These are phyloP conservation scores for Secale cereale DNA, from an alignment of 176 grass and related monocot genomes.

Conservation along the genomic window DNA sequence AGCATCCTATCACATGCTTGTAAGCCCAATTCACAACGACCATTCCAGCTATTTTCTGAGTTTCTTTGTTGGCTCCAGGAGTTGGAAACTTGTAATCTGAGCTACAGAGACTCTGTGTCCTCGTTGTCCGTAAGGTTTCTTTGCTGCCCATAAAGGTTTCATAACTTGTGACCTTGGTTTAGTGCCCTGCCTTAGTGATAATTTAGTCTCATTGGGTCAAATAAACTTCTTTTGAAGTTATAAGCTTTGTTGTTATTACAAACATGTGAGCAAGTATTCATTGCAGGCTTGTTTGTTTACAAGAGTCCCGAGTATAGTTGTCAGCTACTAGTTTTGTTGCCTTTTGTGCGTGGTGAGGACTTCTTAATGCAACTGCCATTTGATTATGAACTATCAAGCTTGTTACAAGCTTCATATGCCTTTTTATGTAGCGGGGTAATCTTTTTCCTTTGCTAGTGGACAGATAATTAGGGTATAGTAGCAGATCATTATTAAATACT, in stretches of 20 bases:
- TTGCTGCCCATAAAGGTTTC: no score
- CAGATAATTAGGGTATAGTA: no score
- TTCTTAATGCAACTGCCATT: not conserved
- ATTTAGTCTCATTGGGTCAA: no score
- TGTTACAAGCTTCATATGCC: not conserved
- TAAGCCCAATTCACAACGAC: not conserved
- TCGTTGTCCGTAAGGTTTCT: no score
- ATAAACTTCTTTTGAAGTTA: no score
- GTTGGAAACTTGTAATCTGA: not conserved
- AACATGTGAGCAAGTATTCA: not conserved
- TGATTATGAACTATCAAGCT: not conserved
- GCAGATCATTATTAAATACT: no score
- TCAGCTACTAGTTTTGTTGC: not conserved
- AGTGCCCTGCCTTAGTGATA: no score
- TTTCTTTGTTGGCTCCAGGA: not conserved
- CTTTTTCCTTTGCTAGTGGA: not conserved
- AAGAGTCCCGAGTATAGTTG: not conserved
- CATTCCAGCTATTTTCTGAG: not conserved
- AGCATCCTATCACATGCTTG: not conserved
- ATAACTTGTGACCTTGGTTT: no score
- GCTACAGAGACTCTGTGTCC: no score
- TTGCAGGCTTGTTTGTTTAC: not conserved
- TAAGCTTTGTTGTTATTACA: not conserved
- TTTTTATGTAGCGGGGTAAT: not conserved
- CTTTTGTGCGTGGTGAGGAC: not conserved